Base-by-base conservation (phyloP, 805 yeast genomes). In the Metschnikowia drakensbergensis region DNA sequence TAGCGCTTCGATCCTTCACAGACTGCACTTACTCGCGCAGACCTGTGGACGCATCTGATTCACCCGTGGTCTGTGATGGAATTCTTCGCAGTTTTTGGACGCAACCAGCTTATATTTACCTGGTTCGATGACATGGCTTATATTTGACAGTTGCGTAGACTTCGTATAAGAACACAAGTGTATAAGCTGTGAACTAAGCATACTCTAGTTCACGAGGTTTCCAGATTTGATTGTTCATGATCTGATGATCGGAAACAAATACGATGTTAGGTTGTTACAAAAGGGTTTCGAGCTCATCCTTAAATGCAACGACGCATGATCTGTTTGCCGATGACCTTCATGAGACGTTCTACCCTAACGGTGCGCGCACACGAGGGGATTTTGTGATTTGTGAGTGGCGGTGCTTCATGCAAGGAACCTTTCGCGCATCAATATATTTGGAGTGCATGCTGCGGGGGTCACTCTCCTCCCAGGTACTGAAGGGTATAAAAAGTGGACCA, bases 401-500 rank as follows among this genome's bases (percentile, higher is more conserved):
- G 36, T 40, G 27, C 35, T 30, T n/a, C 22, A 40, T 40, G 43
- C 43, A 30, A 30, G 28, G 35, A 28, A 6, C 22, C 35, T n/a
- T 38, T 30, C 35, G 28, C 43, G 28, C 43, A 27, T 31, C 25
- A n/a, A 11, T 31, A 26, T 23, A 36, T 29, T 11, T 31, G 43
- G 43, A 31, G 43, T 40, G 43, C 36, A 40, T 40, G 43, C 34
- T 31, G 36, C n/a, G 43, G 36, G 30, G 43, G 36, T 40, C 43
- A 40, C 36, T 31, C 43, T 28, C 23, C 41, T 27, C 28, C 22
- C 8, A 27, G 13, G 31, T 13, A 27, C 43, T 25, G 26, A 35
- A 35, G 35, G 43, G 13, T 31, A 25, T 13, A 40, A 29, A 40
- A 40, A 23, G 10, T 39, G 43, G 43, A 9, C 43, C 36, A 31